Percentiles rank a stretch among this genome's conserved stretches.
These are phyloP conservation scores for Discostella pseudostelligera DNA, from an alignment of 108 stramenopile genomes.

Conservation along the genomic window DNA sequence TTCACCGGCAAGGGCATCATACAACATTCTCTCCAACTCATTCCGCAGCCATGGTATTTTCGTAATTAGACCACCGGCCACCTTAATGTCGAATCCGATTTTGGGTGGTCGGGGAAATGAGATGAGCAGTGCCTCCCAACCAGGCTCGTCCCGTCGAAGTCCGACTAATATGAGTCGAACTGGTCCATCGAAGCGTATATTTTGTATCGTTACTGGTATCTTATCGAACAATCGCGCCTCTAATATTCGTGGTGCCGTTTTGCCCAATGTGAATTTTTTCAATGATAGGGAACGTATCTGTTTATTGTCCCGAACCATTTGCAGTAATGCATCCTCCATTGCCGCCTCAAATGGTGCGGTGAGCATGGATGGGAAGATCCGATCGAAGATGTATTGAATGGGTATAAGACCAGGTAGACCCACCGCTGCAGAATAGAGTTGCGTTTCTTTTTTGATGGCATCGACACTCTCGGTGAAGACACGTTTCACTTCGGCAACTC, in stretches of 20 bases:
- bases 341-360: conserved; percentile 41
- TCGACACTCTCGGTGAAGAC: conserved; percentile 56
- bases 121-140: conserved; percentile 52
- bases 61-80: conserved; percentile 51
- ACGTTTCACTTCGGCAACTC: conserved; percentile 40
- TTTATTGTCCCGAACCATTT: conserved; percentile 36
- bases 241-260: conserved; percentile 34
- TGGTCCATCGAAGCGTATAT: conserved; percentile 51
- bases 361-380: conserved; percentile 47
- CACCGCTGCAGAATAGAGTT: conserved; percentile 41
- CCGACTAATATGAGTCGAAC: conserved; percentile 50
- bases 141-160: conserved; percentile 36
- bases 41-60: conserved; percentile 54
- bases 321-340: conserved; percentile 32
- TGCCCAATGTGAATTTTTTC: conserved; percentile 43
- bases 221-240: conserved; percentile 56
- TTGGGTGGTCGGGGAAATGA: conserved; percentile 46
- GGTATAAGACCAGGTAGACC: conserved; percentile 51
- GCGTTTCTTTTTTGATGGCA: conserved; percentile 53
- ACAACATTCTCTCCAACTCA: conserved; percentile 41
- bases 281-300: conserved; percentile 43
- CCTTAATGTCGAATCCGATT: conserved; percentile 53
- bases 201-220: conserved; percentile 54
- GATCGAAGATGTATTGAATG: conserved; percentile 57
- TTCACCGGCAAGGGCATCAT: conserved; percentile 46